phyloP scores from a whole-genome alignment of 371 early-diverging fungal species.

The Rhizopus delemar region DNA sequence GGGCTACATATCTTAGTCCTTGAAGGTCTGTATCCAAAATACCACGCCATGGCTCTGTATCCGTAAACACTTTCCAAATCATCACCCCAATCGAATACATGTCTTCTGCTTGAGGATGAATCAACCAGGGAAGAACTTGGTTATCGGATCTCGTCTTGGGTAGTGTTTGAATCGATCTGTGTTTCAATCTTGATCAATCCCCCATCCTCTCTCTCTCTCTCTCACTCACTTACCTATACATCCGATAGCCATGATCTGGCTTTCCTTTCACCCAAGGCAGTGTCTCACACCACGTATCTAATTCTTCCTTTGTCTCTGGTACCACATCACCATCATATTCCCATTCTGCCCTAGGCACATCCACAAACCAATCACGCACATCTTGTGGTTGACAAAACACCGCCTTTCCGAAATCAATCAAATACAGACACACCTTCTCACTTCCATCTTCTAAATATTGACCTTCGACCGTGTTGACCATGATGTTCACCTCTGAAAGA shows the following conservation, averaged over 20 bases:
- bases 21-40: slow-evolving; percentile 67
- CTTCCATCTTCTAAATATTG: slow-evolving; percentile 52
- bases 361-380: slow-evolving; percentile 62
- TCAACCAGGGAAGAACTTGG: slow-evolving; percentile 49
- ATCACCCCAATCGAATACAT: slow-evolving; percentile 67
- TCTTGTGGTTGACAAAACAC: slow-evolving; percentile 58
- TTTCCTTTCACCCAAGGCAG: slow-evolving; percentile 61
- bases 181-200: too few species aligned
- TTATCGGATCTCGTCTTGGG: slow-evolving; percentile 60
- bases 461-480: slow-evolving; percentile 58
- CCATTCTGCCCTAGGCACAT: slow-evolving; percentile 40
- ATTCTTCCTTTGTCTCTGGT: slow-evolving; percentile 48
- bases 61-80: slow-evolving; percentile 68
- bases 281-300: slow-evolving; percentile 50
- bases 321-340: slow-evolving; percentile 51
- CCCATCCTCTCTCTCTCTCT: not conserved
- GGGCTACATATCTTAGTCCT: slow-evolving; percentile 60
- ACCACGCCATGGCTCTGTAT: slow-evolving; percentile 69
- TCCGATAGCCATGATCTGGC: slow-evolving; percentile 65
- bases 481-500: slow-evolving; percentile 69
- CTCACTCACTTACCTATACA: slow-evolving; percentile 46
- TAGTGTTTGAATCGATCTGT: slow-evolving; percentile 61
- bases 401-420: slow-evolving; percentile 72
- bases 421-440: slow-evolving; percentile 50
- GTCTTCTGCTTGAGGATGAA: slow-evolving; percentile 66